Base-by-base conservation (phyloP, 2,329 filamentous ascomycete species). In the Harringtonia lauricola region DNA sequence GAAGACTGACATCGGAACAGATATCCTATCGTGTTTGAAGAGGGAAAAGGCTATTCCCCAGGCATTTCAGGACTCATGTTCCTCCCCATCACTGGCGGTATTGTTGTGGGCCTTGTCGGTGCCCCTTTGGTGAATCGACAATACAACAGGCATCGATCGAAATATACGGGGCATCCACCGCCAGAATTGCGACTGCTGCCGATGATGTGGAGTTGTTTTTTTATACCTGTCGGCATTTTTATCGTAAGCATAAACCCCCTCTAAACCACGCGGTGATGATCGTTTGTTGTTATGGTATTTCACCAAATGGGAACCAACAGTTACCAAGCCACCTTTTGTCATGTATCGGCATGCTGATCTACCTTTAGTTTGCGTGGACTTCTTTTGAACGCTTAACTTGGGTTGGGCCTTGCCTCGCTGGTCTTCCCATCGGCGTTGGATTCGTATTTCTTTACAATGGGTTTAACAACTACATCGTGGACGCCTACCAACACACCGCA, bases 381-480 rank as follows among this genome's bases (percentile, higher is more conserved):
- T 47, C 59, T 1, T 43, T 60, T 30, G 57, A 65, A 7, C 41
- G 51, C 4, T 50, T 53, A 10, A 57, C 60, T 43, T 62, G 58
- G 59, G 59, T 60, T 30, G 51, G 54, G 5, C 56, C 59, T 4
- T 48, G 60, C 2, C 18, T 64, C 2, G 55, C 55, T 1, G 51
- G 57, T 4, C 51, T 55, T 0, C 53, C 57, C 5, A 57, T 57
- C 31, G 52, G 57, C 1, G 47, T 56, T 10, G 45, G 38, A 12
- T 44, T 42, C 9, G 40, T 42, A 4, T 42, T 42, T n/a, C 17
- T 66, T 2, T 67, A 66, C 45, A 74, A 78, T 18, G 9, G n/a
- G n/a, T 19, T 42, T 2, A 37, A 41, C 19, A 38, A 74, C 3
- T 86, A 86, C 51, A 67, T 84, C 4, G 72, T 83, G 28, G 79